Evolutionary conservation across 75 land plant species (phyloP).

Genomic region (Selaginella moellendorffii): DNA sequence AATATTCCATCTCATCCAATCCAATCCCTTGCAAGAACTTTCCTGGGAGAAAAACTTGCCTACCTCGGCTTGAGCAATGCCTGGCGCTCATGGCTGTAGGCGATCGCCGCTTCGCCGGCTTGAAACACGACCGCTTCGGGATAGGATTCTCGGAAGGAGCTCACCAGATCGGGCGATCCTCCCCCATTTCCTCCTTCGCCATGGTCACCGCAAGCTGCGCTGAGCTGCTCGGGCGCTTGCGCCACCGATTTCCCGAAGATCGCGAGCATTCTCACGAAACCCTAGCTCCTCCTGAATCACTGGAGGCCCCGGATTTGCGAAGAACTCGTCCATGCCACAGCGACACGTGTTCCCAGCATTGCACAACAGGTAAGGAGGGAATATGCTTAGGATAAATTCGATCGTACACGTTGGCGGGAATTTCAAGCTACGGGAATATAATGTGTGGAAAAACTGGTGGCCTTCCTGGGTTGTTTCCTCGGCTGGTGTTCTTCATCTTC

Average conservation of each 20-base stretch:
- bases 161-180: slow-evolving; percentile 16
- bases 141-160: slow-evolving; percentile 28
- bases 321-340: too few species aligned
- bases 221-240: slow-evolving; percentile 48
- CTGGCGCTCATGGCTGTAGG: slow-evolving; percentile 39
- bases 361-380: not conserved
- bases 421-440: too few species aligned
- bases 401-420: not conserved
- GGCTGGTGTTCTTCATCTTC: not conserved
- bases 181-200: too few species aligned
- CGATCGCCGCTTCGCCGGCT: slow-evolving; percentile 34
- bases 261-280: slow-evolving; percentile 48
- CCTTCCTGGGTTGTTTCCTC: too few species aligned
- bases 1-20: too few species aligned
- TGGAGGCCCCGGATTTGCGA: not conserved
- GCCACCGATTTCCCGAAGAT: slow-evolving; percentile 59
- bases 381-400: too few species aligned
- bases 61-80: slow-evolving; percentile 70
- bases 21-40: too few species aligned
- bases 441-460: too few species aligned
- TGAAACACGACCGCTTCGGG: slow-evolving; percentile 41
- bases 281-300: not conserved
- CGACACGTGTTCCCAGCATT: too few species aligned
- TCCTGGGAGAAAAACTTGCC: not conserved
- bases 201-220: not conserved